phyloP scores from a whole-genome alignment of 2,329 filamentous ascomycete species.

The Phyllosticta citrichinensis region DNA sequence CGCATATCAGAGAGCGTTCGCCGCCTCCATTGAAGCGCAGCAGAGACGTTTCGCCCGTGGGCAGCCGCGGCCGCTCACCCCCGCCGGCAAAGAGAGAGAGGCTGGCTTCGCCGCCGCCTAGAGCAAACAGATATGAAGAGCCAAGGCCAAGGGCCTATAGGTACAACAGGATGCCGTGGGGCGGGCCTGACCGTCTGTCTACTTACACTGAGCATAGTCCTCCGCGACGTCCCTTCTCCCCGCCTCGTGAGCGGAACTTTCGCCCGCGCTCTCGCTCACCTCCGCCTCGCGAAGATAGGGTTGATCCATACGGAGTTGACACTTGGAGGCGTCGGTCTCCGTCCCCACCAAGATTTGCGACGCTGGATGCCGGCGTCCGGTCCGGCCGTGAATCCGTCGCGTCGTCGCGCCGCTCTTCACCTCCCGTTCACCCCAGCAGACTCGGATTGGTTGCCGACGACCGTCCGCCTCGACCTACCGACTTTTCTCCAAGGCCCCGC shows the following conservation, averaged over 20 bases:
- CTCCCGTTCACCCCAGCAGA: slow-evolving; percentile 47
- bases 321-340: slow-evolving; percentile 46
- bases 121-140: slow-evolving; percentile 34
- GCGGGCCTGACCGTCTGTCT: not conserved
- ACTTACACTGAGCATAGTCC: slow-evolving; percentile 15
- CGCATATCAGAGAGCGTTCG: slow-evolving; percentile 33
- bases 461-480: slow-evolving; percentile 15
- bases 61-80: slow-evolving; percentile 37
- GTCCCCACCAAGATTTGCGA: slow-evolving; percentile 32
- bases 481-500: slow-evolving; percentile 23
- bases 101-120: slow-evolving; percentile 27
- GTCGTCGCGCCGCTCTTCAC: slow-evolving; percentile 53
- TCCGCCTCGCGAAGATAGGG: slow-evolving; percentile 39
- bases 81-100: slow-evolving; percentile 31
- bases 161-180: slow-evolving; percentile 14
- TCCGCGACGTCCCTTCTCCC: slow-evolving; percentile 33
- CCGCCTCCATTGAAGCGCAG: slow-evolving; percentile 33
- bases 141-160: slow-evolving; percentile 30
- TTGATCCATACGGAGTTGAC: slow-evolving; percentile 38
- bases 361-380: slow-evolving; percentile 35
- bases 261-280: slow-evolving; percentile 45
- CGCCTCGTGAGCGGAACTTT: slow-evolving; percentile 30
- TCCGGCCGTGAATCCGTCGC: slow-evolving; percentile 45
- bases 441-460: slow-evolving; percentile 28
- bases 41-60: slow-evolving; percentile 37